phyloP scores from a whole-genome alignment of 495 filamentous ascomycete genomes.

The Aspergillus sclerotiicarbonarius region DNA sequence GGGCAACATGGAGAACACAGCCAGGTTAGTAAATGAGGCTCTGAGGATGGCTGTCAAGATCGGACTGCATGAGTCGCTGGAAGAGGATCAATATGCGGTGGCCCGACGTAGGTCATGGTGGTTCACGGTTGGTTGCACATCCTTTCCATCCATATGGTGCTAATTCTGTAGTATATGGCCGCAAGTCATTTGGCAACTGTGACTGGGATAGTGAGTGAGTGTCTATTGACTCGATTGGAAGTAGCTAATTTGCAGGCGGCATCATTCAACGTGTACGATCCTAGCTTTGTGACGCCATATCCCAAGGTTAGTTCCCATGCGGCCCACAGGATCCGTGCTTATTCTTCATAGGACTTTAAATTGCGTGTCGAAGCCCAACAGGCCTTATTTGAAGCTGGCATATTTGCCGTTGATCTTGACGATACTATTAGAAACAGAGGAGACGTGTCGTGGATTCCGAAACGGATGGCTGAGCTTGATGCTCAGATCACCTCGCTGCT shows the following conservation, averaged over 20 bases:
- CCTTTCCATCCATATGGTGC: not conserved
- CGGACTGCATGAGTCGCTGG: constrained; percentile 35
- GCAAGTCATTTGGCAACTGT: constrained; percentile 49
- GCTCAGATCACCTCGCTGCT: constrained; percentile 17
- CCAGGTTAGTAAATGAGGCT: constrained; percentile 45
- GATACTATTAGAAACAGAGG: constrained; percentile 9
- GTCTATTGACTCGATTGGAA: not conserved
- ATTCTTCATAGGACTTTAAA: constrained; percentile 34
- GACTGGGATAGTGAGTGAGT: constrained; percentile 38
- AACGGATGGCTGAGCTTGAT: constrained; percentile 44
- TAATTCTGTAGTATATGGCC: constrained; percentile 14
- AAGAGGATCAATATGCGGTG: constrained; percentile 42
- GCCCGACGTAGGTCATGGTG: constrained; percentile 48
- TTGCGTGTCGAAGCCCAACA: constrained; percentile 48
- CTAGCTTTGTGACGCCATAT: constrained; percentile 45
- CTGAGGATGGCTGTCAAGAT: constrained; percentile 43
- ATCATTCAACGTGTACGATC: constrained; percentile 41
- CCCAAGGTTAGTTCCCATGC: constrained; percentile 32
- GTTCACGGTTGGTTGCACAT: constrained; percentile 41
- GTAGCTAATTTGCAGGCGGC: constrained; percentile 27
- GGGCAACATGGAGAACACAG: constrained; percentile 51
- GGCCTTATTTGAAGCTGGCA: constrained; percentile 40
- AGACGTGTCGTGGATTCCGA: constrained; percentile 29
- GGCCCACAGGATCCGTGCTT: constrained; percentile 21
- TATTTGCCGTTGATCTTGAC: constrained; percentile 45